A percentile compares a stretch with the other conserved stretches of the same genome.
These are phyloP conservation scores for Malbranchea zuffiana DNA, from an alignment of 2,329 filamentous ascomycete genomes.

Conservation along the genomic window DNA sequence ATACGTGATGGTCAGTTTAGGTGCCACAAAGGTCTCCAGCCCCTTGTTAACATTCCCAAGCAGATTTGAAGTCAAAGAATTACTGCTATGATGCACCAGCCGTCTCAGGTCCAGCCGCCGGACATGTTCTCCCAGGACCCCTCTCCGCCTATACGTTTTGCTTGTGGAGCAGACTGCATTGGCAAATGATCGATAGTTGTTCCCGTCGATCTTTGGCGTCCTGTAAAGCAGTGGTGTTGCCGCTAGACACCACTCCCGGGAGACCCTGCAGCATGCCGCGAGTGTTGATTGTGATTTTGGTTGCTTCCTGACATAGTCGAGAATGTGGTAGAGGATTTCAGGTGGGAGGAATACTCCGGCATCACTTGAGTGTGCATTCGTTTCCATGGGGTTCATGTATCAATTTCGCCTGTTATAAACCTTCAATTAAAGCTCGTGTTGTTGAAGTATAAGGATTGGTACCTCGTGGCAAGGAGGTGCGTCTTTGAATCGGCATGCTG, in stretches of 20 bases:
- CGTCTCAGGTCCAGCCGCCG: slow-evolving; percentile 42
- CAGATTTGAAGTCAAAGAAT: slow-evolving; percentile 47
- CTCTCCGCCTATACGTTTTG: slow-evolving; percentile 37
- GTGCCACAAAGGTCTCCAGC: slow-evolving; percentile 46
- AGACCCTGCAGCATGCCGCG: slow-evolving; percentile 43
- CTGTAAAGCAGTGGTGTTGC: slow-evolving; percentile 44
- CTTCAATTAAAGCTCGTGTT: no score
- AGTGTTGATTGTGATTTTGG: slow-evolving; percentile 35
- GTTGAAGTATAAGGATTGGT: no score
- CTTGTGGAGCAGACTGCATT: slow-evolving; percentile 45
- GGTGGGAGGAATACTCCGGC: slow-evolving; percentile 37
- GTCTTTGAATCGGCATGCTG: no score
- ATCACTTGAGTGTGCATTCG: neutral
- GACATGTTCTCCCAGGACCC: slow-evolving; percentile 41
- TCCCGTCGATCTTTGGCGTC: slow-evolving; percentile 41
- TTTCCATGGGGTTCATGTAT: no score
- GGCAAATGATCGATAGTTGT: slow-evolving; percentile 45
- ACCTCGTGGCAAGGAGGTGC: no score
- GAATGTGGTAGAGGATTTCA: slow-evolving; percentile 44
- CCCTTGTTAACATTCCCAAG: slow-evolving; percentile 43
- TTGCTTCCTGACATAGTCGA: slow-evolving; percentile 33
- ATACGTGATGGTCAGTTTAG: slow-evolving; percentile 47
- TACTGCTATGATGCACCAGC: slow-evolving; percentile 50
- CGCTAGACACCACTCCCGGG: slow-evolving; percentile 47
- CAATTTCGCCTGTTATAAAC: no score